These are phyloP conservation scores for Phytophthora cactorum DNA, from an alignment of 352 stramenopile species.

Conservation along the genomic window DNA sequence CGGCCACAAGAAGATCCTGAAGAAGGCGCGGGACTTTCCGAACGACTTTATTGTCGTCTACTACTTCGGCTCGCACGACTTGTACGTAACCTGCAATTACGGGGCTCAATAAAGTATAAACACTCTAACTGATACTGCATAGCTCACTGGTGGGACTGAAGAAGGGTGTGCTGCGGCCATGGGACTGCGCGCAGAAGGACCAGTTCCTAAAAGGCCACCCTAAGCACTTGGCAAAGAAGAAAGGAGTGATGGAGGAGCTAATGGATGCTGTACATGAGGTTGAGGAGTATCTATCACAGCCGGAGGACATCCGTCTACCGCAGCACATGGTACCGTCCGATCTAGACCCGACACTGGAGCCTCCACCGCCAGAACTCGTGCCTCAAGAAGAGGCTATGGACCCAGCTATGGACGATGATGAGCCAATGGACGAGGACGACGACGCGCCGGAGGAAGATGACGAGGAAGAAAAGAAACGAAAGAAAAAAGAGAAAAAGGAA, in stretches of 20 bases:
- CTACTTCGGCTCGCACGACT: conserved; percentile 85
- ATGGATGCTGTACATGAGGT: conserved; percentile 63
- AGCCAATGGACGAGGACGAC: conserved; percentile 34
- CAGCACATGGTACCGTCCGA: conserved; percentile 85
- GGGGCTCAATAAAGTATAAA: not conserved
- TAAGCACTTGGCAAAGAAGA: conserved; percentile 77
- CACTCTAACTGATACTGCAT: not conserved
- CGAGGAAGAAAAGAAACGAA: conserved; percentile 9
- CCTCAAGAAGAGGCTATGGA: conserved; percentile 33
- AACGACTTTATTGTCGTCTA: conserved; percentile 82
- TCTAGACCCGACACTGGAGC: conserved; percentile 74
- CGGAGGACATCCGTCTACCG: conserved; percentile 76
- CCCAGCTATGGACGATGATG: conserved; percentile 2
- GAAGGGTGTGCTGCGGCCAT: conserved; percentile 69
- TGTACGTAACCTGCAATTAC: conserved; percentile 51
- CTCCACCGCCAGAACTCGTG: conserved; percentile 50
- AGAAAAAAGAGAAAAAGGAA: conserved; percentile 41
- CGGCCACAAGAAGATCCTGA: conserved; percentile 71
- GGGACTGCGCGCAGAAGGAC: conserved; percentile 78
- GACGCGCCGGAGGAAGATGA: conserved; percentile 19
- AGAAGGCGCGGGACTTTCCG: conserved; percentile 77
- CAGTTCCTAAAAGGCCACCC: conserved; percentile 72
- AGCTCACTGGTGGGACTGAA: conserved; percentile 69
- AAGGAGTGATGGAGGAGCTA: conserved; percentile 53
- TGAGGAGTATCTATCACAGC: conserved; percentile 80